A percentile compares a stretch with the other conserved stretches of the same genome.
Conservation (phyloP, 78 protist genomes). For the Dictyostelium firmibasis region DNA sequence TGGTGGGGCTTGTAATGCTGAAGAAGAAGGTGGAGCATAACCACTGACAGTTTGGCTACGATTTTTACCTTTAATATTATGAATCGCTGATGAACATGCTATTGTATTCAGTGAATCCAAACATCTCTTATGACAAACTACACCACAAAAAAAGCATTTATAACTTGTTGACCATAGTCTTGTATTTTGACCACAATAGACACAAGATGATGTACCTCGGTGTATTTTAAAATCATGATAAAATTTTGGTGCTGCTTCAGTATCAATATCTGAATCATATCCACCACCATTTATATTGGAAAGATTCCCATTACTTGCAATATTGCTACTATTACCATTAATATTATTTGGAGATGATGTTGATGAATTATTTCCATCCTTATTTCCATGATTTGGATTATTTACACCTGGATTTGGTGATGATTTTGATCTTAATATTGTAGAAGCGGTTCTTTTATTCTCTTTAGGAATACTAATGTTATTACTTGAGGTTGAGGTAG, state of each 20-base stretch:
- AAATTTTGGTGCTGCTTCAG: background rate
- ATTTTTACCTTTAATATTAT: background rate
- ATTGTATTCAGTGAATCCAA: conserved; percentile 57
- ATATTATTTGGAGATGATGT: background rate
- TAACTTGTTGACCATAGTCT: conserved; percentile 1
- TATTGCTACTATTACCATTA: background rate
- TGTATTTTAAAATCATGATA: conserved; percentile 45
- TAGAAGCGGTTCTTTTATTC: conserved; percentile 20
- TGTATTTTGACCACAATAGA: conserved; percentile 30
- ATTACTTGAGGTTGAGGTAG: background rate
- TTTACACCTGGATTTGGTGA: conserved; percentile 10
- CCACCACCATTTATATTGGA: too few relatives aligned
- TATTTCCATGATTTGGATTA: background rate
- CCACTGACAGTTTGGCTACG: background rate
- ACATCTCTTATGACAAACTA: conserved; percentile 68
- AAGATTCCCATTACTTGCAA: background rate
- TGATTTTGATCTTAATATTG: conserved; percentile 26
- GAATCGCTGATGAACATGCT: conserved; percentile 11
- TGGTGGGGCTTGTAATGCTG: background rate
- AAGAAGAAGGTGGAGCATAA: background rate
- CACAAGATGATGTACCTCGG: conserved; percentile 26
- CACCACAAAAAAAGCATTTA: conserved; percentile 42
- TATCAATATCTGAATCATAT: background rate
- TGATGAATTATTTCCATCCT: background rate
- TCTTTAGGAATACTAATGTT: background rate